Evolutionary conservation across 2,329 filamentous ascomycete species (phyloP), one percentile per base, ranked within the genome.

Genomic region (Ceratocystis destructans): DNA sequence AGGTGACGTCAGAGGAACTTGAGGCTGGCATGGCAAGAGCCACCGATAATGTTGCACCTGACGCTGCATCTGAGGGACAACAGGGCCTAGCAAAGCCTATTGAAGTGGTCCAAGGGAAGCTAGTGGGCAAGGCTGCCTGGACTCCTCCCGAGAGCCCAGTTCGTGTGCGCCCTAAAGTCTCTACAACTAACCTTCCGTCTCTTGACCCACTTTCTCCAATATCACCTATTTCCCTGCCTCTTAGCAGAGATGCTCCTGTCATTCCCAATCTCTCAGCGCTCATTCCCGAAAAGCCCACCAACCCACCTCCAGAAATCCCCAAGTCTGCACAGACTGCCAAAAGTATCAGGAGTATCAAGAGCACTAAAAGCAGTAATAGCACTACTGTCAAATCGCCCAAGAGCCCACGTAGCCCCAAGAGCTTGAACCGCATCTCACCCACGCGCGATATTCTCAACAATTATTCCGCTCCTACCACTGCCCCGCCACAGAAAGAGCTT

Each of bases 401-500:
- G 55, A 59, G 55, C 28, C 55, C 55, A n/a, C 8, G 17, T n/a
- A 59, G 55, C 6, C 31, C 31, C 17, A 59, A 59, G 31, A 59
- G 55, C 2, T 3, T 59, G 7, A 59, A 59, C 31, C 55, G 55
- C 55, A 59, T 37, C 25, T 59, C 55, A 20, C 55, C 55, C 15
- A 33, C 55, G n/a, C 15, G 55, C 33, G 55, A 59, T n/a, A 37
- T 59, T 20, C 31, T 59, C 28, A 59, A 33, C 15, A 37, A 6
- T 8, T 59, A 59, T 59, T 59, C 55, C 10, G 31, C 55, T n/a
- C 55, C 55, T 8, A 59, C 55, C 8, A 59, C 25, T 8, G 55
- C 55, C 12, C 55, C 55, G 17, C 55, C 55, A n/a, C 55, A 59
- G 55, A 59, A 59, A 31, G 55, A 59, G 6, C 55, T 59, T 59